Evolutionary conservation across 768 basidiomycete species (phyloP).

Genomic region (Macrolepiota fuliginosa): DNA sequence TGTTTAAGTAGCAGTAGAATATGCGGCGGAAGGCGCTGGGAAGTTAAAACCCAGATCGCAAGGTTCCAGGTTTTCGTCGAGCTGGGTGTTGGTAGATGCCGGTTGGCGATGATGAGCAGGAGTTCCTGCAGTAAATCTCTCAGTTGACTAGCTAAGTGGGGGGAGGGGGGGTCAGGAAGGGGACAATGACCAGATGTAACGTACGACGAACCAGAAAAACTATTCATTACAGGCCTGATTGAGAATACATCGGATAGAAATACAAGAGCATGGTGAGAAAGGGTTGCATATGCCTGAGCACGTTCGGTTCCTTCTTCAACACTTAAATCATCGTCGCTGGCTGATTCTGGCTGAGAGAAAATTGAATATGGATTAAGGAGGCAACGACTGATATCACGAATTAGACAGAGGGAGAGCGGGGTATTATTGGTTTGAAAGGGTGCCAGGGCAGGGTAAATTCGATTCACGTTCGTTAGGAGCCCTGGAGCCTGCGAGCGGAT

Average conservation of each 20-base stretch:
- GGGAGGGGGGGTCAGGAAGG: background rate
- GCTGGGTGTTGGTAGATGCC: slow-evolving; percentile 33
- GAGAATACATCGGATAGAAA: slow-evolving; percentile 49
- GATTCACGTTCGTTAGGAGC: slow-evolving; percentile 15
- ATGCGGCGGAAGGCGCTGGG: slow-evolving; percentile 43
- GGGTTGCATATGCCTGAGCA: slow-evolving; percentile 36
- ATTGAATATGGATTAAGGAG: slow-evolving; percentile 27
- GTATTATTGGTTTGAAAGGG: slow-evolving; percentile 30
- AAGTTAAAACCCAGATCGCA: slow-evolving; percentile 48
- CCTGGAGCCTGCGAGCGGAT: slow-evolving; percentile 30
- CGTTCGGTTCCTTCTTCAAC: slow-evolving; percentile 37
- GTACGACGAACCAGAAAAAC: slow-evolving; percentile 48
- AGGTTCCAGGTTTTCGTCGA: slow-evolving; percentile 44
- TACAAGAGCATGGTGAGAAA: slow-evolving; percentile 56
- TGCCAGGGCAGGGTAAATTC: slow-evolving; percentile 21
- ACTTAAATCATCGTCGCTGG: slow-evolving; percentile 15
- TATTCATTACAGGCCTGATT: slow-evolving; percentile 39
- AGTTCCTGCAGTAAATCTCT: slow-evolving; percentile 41
- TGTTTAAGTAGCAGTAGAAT: slow-evolving; percentile 25
- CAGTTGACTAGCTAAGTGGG: slow-evolving; percentile 39
- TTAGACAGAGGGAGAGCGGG: slow-evolving; percentile 29
- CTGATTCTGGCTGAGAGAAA: slow-evolving; percentile 17
- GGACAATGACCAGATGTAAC: background rate
- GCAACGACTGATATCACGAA: slow-evolving; percentile 49
- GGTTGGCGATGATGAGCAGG: slow-evolving; percentile 37